These are phyloP conservation scores for Alternaria viburni DNA, from an alignment of 2,329 filamentous ascomycete species.

Conservation along the genomic window DNA sequence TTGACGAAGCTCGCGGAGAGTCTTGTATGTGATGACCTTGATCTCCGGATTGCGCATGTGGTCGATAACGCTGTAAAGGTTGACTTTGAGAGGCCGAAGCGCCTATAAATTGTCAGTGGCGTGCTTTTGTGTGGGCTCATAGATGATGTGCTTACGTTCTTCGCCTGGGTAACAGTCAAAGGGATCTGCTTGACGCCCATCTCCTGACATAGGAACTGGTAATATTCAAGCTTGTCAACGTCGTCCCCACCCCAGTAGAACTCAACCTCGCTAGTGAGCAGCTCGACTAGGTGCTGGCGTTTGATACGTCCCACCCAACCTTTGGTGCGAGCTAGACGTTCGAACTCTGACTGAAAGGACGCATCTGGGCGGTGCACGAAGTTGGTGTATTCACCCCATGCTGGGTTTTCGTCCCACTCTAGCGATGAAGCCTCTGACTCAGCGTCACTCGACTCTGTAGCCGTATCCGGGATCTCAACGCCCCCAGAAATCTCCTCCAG, in stretches of 20 bases:
- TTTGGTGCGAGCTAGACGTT: conserved; percentile 21
- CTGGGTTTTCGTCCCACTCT: conserved; percentile 12
- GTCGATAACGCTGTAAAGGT: conserved; percentile 33
- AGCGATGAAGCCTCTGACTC: neutral
- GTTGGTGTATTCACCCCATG: conserved; percentile 22
- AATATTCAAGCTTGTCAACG: conserved; percentile 23
- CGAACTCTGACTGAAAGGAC: conserved; percentile 26
- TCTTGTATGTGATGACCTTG: conserved; percentile 18
- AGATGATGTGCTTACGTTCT: conserved; percentile 23
- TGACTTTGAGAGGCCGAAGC: conserved; percentile 29
- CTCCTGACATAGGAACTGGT: conserved; percentile 35
- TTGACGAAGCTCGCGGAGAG: conserved; percentile 19
- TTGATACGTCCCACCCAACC: conserved; percentile 6
- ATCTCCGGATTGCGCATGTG: conserved; percentile 27
- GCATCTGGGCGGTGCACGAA: conserved; percentile 23
- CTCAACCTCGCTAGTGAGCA: conserved; percentile 28
- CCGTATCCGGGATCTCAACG: neutral
- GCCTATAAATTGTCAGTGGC: conserved; percentile 15
- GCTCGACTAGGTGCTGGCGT: conserved; percentile 5
- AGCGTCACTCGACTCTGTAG: neutral
- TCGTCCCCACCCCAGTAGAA: conserved; percentile 23
- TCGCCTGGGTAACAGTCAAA: conserved; percentile 31
- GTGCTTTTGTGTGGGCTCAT: neutral
- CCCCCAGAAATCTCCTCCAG: neutral
- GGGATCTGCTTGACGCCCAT: conserved; percentile 25